These are phyloP conservation scores for Backusella luteola DNA, from an alignment of 192 early-diverging fungal genomes.

Conservation along the genomic window DNA sequence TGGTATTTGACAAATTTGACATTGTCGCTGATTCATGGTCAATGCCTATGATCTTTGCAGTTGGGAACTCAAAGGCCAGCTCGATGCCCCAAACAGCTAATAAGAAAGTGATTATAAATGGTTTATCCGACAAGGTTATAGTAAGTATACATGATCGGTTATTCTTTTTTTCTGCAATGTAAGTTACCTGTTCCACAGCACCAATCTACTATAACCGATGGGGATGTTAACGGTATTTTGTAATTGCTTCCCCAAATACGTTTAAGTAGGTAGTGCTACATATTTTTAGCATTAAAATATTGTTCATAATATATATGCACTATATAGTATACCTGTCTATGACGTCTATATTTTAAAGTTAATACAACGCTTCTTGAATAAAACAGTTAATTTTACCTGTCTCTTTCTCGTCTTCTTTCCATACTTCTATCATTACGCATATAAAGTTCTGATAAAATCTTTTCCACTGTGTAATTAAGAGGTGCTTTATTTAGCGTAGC, in stretches of 20 bases:
- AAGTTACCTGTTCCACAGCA: background rate
- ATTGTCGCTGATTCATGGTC: background rate
- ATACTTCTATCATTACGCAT: background rate
- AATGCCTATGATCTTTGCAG: background rate
- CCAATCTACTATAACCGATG: background rate
- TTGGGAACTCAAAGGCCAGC: background rate
- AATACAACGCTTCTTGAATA: background rate
- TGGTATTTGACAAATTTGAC: background rate
- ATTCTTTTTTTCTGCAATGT: background rate
- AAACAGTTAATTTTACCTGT: background rate
- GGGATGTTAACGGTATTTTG: background rate
- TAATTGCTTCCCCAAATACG: background rate
- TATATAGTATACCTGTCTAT: background rate
- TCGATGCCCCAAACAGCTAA: background rate
- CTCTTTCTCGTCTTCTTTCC: background rate
- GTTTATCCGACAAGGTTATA: background rate
- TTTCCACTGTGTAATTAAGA: background rate
- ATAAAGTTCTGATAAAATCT: background rate
- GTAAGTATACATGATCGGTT: background rate
- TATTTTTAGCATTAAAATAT: background rate
- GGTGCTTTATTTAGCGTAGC: background rate
- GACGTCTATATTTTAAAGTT: background rate
- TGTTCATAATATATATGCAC: background rate
- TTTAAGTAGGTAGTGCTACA: background rate
- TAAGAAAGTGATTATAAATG: background rate